Conservation (phyloP, 2,329 filamentous ascomycete species). For the Aspergillus versicolor region DNA sequence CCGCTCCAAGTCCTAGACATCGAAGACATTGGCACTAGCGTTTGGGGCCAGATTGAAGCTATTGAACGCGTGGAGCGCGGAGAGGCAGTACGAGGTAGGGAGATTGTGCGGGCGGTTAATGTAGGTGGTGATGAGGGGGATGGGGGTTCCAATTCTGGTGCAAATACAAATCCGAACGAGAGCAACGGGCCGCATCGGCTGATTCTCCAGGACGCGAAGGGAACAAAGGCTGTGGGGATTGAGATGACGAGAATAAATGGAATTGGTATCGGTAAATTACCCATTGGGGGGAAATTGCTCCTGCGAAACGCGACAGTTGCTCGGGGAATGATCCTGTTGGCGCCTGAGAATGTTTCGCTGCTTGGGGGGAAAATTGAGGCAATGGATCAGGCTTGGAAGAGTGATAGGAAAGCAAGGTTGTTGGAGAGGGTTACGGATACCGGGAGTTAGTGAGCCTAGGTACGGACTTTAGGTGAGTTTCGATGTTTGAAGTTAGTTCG, state of each 20-base stretch:
- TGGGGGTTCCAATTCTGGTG: constrained; percentile 2
- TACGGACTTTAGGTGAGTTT: neutral
- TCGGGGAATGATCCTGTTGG: constrained; percentile 75
- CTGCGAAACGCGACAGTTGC: constrained; percentile 65
- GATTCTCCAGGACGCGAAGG: constrained; percentile 75
- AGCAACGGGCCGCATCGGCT: constrained; percentile 69
- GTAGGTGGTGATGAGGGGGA: constrained; percentile 50
- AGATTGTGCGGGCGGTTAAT: constrained; percentile 73
- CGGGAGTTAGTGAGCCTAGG: constrained; percentile 5
- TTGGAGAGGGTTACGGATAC: constrained; percentile 56
- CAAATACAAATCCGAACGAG: neutral
- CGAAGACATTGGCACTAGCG: constrained; percentile 74
- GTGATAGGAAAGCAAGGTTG: constrained; percentile 67
- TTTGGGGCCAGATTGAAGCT: constrained; percentile 85
- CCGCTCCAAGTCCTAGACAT: constrained; percentile 82
- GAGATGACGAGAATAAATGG: constrained; percentile 68
- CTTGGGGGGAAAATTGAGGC: constrained; percentile 85
- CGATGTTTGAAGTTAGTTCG: neutral
- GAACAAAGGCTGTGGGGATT: constrained; percentile 67
- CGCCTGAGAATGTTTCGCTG: constrained; percentile 65
- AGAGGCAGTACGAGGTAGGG: constrained; percentile 62
- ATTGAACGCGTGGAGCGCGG: constrained; percentile 54
- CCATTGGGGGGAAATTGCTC: constrained; percentile 80
- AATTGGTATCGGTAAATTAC: constrained; percentile 58
- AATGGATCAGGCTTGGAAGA: constrained; percentile 75